Conservation (phyloP, 1,284 basidiomycete species). For the Marasmius sp. region DNA sequence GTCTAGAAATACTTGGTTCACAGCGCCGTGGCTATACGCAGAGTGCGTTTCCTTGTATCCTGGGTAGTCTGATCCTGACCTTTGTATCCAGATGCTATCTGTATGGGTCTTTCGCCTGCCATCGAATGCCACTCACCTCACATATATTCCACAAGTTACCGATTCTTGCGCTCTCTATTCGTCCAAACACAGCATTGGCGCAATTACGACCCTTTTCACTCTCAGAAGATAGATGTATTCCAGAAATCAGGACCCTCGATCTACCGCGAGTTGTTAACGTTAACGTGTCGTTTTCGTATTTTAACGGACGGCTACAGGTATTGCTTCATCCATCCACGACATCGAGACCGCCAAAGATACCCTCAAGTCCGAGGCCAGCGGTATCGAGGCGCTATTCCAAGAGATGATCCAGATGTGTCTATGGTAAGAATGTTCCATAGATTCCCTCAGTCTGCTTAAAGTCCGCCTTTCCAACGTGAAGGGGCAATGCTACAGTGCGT, state of each 20-base stretch:
- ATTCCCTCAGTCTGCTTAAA: neutral
- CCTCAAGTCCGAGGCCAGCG: constrained; percentile 47
- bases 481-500: constrained; percentile 80
- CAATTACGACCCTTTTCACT: constrained; percentile 82
- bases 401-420: constrained; percentile 90
- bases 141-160: constrained; percentile 69
- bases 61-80: neutral
- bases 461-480: constrained; percentile 23
- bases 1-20: constrained; percentile 82
- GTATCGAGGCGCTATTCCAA: constrained; percentile 67
- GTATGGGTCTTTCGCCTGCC: constrained; percentile 33
- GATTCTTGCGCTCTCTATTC: constrained; percentile 79
- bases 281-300: neutral
- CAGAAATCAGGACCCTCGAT: constrained; percentile 78
- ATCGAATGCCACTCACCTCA: constrained; percentile 25
- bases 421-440: constrained; percentile 48
- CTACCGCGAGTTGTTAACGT: constrained; percentile 50
- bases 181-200: constrained; percentile 73
- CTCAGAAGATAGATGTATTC: constrained; percentile 84
- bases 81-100: constrained; percentile 54
- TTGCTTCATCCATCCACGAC: constrained; percentile 69
- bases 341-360: constrained; percentile 50
- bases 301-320: constrained; percentile 40
- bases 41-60: constrained; percentile 58
- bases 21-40: constrained; percentile 90